Conservation (phyloP, 257 asterid genomes). For the Vinca minor region DNA sequence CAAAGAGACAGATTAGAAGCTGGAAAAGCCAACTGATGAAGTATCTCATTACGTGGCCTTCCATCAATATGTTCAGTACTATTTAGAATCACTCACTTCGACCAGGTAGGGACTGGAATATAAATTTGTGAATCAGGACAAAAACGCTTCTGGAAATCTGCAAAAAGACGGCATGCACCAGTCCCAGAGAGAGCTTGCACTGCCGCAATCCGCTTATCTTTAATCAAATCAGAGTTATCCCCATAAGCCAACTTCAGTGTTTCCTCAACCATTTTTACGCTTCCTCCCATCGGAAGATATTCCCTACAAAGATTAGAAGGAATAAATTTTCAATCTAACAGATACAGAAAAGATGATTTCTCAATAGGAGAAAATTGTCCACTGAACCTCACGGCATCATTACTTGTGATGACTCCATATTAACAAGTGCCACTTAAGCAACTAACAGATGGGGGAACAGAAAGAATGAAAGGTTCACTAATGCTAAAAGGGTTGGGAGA, state of each 20-base stretch:
- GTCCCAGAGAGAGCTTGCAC: constrained; percentile 95
- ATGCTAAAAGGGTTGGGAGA: not conserved
- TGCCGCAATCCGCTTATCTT: constrained; percentile 77
- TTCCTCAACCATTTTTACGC: constrained; percentile 69
- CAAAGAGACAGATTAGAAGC: constrained; percentile 19
- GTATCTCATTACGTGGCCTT: not conserved
- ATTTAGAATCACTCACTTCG: constrained; percentile 56
- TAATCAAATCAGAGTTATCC: constrained; percentile 71
- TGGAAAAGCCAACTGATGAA: constrained; percentile 6
- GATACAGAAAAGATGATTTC: not conserved
- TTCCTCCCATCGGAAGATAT: constrained; percentile 99
- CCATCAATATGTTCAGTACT: constrained; percentile 5
- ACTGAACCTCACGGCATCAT: not conserved
- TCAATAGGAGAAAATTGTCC: not conserved
- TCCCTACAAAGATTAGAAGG: constrained; percentile 49
- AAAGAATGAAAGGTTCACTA: not conserved
- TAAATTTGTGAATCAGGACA: constrained; percentile 74
- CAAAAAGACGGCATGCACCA: constrained; percentile 95
- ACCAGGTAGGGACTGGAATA: constrained; percentile 95
- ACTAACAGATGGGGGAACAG: not conserved
- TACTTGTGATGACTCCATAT: not conserved
- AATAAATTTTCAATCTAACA: not conserved
- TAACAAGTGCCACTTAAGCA: too few relatives aligned
- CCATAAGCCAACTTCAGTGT: constrained; percentile 93
- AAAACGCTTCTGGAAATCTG: constrained; percentile 91